These are phyloP conservation scores for Rhodotorula graminis DNA, from an alignment of 768 basidiomycete genomes.

Conservation along the genomic window DNA sequence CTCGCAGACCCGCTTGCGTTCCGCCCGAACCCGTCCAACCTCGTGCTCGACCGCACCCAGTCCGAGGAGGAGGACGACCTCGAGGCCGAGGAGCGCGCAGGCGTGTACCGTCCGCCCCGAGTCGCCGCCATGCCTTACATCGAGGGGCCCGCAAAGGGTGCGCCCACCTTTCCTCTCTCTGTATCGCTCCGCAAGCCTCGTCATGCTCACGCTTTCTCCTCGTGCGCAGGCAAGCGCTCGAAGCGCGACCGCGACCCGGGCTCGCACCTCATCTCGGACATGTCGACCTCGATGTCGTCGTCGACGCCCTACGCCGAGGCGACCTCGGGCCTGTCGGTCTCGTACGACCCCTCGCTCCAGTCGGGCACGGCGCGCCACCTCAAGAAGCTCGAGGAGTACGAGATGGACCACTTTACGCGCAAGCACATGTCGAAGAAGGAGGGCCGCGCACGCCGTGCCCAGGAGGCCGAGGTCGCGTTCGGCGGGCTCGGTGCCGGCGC, in stretches of 20 bases:
- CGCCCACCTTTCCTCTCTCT: conserved; percentile 2
- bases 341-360: conserved; percentile 39
- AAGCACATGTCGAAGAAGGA: conserved; percentile 87
- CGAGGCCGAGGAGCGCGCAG: conserved; percentile 35
- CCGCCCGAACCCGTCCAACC: conserved; percentile 77
- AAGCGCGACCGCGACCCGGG: conserved; percentile 47
- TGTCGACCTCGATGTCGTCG: conserved; percentile 24
- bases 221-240: conserved; percentile 41
- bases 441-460: conserved; percentile 61
- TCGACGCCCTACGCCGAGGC: conserved; percentile 46
- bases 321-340: conserved; percentile 48
- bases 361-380: conserved; percentile 61
- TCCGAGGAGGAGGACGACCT: conserved; percentile 45
- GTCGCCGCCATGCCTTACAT: conserved; percentile 83
- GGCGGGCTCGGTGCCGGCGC: conserved; percentile 57
- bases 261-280: conserved; percentile 42
- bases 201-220: too few relatives aligned
- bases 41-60: conserved; percentile 49
- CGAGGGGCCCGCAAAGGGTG: conserved; percentile 53
- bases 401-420: conserved; percentile 90
- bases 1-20: conserved; percentile 79
- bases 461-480: conserved; percentile 82
- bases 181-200: not conserved
- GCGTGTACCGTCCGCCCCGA: conserved; percentile 63
- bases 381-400: conserved; percentile 74